Percentiles rank a stretch among this genome's conserved stretches.
Conservation (phyloP, 2,329 filamentous ascomycete genomes). For the Fusarium sp. region DNA sequence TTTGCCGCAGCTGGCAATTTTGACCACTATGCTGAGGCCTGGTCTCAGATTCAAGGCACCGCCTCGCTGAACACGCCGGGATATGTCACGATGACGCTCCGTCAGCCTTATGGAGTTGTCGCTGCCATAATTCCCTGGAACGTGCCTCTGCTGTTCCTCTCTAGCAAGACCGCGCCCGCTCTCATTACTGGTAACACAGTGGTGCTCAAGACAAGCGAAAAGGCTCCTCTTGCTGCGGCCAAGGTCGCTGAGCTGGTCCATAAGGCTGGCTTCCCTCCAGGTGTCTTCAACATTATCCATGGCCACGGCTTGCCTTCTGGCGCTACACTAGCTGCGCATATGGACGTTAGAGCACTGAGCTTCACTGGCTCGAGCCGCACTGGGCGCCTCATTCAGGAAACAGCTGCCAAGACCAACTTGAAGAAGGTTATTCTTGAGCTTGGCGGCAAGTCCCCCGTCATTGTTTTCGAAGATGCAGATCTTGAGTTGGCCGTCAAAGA, state of each 20-base stretch:
- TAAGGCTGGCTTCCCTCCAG: conserved; percentile 79
- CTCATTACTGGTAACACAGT: conserved; percentile 36
- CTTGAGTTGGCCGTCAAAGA: conserved; percentile 57
- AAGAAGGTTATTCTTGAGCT: conserved; percentile 76
- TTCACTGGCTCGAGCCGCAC: conserved; percentile 82
- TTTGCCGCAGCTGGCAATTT: conserved; percentile 56
- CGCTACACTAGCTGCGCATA: conserved; percentile 73
- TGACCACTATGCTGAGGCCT: conserved; percentile 56
- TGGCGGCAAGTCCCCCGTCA: conserved; percentile 74
- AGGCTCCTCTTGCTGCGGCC: conserved; percentile 31
- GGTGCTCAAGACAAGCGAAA: conserved; percentile 35
- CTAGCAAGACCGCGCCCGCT: conserved; percentile 50
- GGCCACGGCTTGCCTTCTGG: conserved; percentile 77
- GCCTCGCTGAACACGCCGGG: conserved; percentile 62
- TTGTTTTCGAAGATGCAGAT: conserved; percentile 70
- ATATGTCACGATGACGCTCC: conserved; percentile 57
- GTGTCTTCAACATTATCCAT: conserved; percentile 79
- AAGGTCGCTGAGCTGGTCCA: conserved; percentile 66
- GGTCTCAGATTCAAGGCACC: conserved; percentile 56
- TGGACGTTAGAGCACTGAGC: conserved; percentile 77
- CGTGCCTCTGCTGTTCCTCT: conserved; percentile 58
- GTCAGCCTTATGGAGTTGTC: conserved; percentile 64
- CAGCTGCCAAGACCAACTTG: conserved; percentile 71
- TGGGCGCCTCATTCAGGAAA: conserved; percentile 78
- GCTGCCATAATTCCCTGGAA: conserved; percentile 72